These are phyloP conservation scores for Marasmius sp. DNA, from an alignment of 1,284 basidiomycete species.

Conservation along the genomic window DNA sequence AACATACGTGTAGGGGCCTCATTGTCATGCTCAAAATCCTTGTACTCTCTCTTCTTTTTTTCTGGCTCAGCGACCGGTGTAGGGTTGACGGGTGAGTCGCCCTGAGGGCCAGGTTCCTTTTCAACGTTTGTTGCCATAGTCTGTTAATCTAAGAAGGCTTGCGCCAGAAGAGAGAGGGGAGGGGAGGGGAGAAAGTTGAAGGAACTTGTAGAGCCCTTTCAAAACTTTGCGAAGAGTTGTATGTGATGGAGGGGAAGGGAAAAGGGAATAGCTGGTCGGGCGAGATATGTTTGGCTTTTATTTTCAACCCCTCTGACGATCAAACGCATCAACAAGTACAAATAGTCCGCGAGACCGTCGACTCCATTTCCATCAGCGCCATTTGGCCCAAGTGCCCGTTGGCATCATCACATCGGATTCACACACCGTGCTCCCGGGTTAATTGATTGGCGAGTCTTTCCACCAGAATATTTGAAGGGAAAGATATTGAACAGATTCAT, in stretches of 20 bases:
- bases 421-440: too few species aligned
- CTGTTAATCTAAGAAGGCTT: constrained; percentile 3
- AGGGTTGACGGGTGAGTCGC: constrained; percentile 35
- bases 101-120: constrained; percentile 62
- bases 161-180: constrained; percentile 3
- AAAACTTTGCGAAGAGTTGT: background rate
- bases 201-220: constrained; percentile 13
- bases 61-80: constrained; percentile 30
- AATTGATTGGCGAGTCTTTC: too few species aligned
- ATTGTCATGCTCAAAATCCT: constrained; percentile 84
- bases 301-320: constrained; percentile 24
- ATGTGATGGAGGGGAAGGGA: constrained; percentile 15
- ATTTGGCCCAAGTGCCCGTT: background rate
- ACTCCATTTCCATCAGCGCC: constrained; percentile 7
- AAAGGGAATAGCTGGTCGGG: constrained; percentile 22
- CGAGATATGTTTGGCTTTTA: constrained; percentile 30
- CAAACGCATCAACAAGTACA: constrained; percentile 26
- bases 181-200: constrained; percentile 7
- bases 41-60: constrained; percentile 88
- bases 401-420: too few species aligned
- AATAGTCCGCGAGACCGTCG: constrained; percentile 20
- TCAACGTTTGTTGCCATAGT: constrained; percentile 47
- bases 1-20: constrained; percentile 71
- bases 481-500: too few species aligned
- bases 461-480: too few species aligned